Base-by-base conservation (phyloP, 2,329 filamentous ascomycete species). In the Penicillium sp. region DNA sequence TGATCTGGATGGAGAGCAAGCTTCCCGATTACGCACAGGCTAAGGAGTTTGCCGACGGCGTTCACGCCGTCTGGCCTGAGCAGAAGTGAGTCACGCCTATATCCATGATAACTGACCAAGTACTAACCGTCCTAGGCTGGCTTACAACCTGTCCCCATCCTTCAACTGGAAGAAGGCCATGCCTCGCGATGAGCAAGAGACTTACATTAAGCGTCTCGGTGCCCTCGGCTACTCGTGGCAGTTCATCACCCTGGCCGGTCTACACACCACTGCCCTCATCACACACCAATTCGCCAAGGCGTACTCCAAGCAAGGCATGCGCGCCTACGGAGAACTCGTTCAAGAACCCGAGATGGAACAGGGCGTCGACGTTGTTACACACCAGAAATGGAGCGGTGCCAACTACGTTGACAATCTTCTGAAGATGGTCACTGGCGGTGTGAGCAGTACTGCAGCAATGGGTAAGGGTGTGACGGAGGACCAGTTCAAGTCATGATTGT, bases 101-200 rank as follows among this genome's bases (percentile, higher is more conserved):
- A 54, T 31, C 45, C 23, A 29, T 38, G 54, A 44, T 13, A 31
- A 41, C 19, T 5, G 3, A 48, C 17, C 19, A 13, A 31, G 49
- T 35, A 67, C 69, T 70, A 67, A 71, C 57, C 48, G 56, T 46
- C 54, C 11, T 41, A 95, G 91, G 78, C 90, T 99, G 63, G 91
- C 95, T 5, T 99, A 99, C 85, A 99, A 99, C 85, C 90, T 99
- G 67, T 97, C 93, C 0, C 95, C 95, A 31, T 97, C 93, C 3
- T 99, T 99, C 90, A 99, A 99, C 88, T 99, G 95, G 95, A 98
- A 98, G 85, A 86, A 93, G 62, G 95, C 94, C 71, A 97, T 97
- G 93, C 86, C 92, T 49, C 88, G 91, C 68, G 85, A 86, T 57
- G 94, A 98, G 78, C 95, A 99, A 82, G 92, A 97, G 83, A 99